Evolutionary conservation across 148 eudicot genomes (phyloP), one percentile per base, ranked within the genome.

Genomic region (Fagopyrum tataricum): DNA sequence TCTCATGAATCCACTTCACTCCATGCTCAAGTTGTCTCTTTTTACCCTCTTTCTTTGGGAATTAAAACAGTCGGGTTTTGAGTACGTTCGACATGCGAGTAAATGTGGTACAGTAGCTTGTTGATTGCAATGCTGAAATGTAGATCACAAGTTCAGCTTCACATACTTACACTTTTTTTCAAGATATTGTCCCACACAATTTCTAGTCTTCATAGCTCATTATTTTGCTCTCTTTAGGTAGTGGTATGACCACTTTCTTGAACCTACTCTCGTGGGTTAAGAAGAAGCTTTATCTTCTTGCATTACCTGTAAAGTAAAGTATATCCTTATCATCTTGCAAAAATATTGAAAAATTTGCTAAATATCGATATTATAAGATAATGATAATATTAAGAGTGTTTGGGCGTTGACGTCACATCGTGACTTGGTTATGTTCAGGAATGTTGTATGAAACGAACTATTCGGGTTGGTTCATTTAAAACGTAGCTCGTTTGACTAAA

Each of bases 151-250:
- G 42, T 62, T 31, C 8, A 39, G 43, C 14, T 64, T 37, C 5
- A 62, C 1, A 13, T 7, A 64, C 69, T 15, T 39, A 13, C 8
- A 64, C 69, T 37, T 39, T 5, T 61, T 23, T 59, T 13, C 10
- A 6, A 62, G 37, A 7, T 64, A 39, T 31, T 64, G 42, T 31
- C 69, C 69, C 69, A 64, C 69, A 64, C 69, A 64, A 42, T 24
- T 59, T 10, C 66, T 24, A 59, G 66, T 59, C 64, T 2, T 62
- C 42, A 62, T 13, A 14, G n/a, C 67, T 61, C 40, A 61, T 61
- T 61, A 61, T 31, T n/a, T 61, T 61, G 67, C 67, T 31, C 67
- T 62, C 67, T 62, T 62, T 26, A 26, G 39, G 14, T 62, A 62
- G 67, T 62, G 67, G 67, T 31, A 62, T 42, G 18, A 9, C 69